Conservation (phyloP, 805 yeast genomes). For the Spathaspora boniae region DNA sequence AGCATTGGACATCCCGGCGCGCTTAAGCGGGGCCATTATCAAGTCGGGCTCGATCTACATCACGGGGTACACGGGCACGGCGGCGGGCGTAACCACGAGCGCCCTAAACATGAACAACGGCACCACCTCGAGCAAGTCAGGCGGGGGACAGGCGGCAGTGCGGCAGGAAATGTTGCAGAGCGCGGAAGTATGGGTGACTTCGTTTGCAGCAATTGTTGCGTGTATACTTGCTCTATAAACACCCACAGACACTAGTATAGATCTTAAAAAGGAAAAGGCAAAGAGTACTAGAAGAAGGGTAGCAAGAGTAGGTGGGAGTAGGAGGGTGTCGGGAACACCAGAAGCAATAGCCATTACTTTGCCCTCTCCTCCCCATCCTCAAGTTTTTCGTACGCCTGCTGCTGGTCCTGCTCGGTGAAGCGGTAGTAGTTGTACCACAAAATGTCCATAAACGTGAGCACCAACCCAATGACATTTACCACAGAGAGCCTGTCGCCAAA, state of each 20-base stretch:
- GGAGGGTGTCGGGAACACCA: no score
- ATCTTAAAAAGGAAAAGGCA: no score
- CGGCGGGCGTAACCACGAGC: neutral
- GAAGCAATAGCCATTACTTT: no score
- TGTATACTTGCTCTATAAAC: no score
- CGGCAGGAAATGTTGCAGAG: no score
- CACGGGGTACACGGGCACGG: constrained; percentile 12
- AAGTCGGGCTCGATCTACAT: constrained; percentile 27
- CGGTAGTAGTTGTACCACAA: constrained; percentile 78
- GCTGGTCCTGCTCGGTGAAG: constrained; percentile 17
- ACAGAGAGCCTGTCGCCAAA: constrained; percentile 70
- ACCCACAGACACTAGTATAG: no score
- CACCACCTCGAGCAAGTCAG: constrained; percentile 6
- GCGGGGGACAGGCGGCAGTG: constrained; percentile 3
- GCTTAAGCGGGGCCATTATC: constrained; percentile 23
- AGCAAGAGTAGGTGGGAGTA: no score
- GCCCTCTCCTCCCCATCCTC: neutral
- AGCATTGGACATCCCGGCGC: constrained; percentile 18
- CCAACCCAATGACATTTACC: constrained; percentile 70
- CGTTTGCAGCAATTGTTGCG: no score
- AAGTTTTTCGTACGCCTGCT: constrained; percentile 5
- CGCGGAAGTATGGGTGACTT: no score
- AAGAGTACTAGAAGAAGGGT: no score
- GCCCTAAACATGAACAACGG: neutral
- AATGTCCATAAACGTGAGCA: constrained; percentile 73